Conservation (phyloP, 768 basidiomycete genomes). For the Phaeotremella fagi region DNA sequence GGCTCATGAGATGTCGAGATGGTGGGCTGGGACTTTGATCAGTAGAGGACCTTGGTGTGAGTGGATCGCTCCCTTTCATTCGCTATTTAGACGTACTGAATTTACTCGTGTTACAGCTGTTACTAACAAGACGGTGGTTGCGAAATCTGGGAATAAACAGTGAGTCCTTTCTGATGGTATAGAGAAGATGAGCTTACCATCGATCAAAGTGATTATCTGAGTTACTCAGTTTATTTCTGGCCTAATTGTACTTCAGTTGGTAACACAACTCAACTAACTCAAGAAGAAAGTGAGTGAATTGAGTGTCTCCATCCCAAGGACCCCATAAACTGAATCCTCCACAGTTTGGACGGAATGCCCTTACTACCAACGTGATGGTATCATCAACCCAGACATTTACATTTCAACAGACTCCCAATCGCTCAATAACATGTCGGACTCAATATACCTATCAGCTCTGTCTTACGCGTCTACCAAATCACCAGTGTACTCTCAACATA, state of each 20-base stretch:
- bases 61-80: neutral
- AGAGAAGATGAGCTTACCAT: neutral
- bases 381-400: slow-evolving; percentile 63
- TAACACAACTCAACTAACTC: slow-evolving; percentile 59
- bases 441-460: slow-evolving; percentile 60
- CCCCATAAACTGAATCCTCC: neutral
- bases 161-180: neutral
- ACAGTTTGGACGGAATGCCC: slow-evolving; percentile 50
- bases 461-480: slow-evolving; percentile 55
- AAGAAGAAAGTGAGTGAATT: slow-evolving; percentile 52
- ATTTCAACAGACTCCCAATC: slow-evolving; percentile 57
- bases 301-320: neutral
- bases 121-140: slow-evolving; percentile 4
- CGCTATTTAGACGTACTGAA: too few relatives aligned
- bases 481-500: slow-evolving; percentile 53
- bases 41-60: neutral
- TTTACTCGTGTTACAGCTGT: too few relatives aligned
- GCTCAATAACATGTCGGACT: slow-evolving; percentile 58
- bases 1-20: slow-evolving; percentile 2
- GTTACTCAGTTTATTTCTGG: slow-evolving; percentile 50
- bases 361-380: slow-evolving; percentile 59
- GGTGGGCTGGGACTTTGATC: neutral
- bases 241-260: slow-evolving; percentile 60
- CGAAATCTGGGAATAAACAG: slow-evolving; percentile 3
- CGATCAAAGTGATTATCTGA: slow-evolving; percentile 21